A percentile compares a stretch with the other conserved stretches of the same genome.
Conservation (phyloP, 176 grass and related monocot species). For the Triticum aestivum region IWGSC_CS_RefSeq_v2.1 NC_057803.1:583550998-583551497, state of each 20-base stretch:
- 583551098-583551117: neutral
- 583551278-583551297: neutral
- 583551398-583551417: conserved; percentile 70
- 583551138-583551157: neutral
- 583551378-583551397: conserved; percentile 51
- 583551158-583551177: neutral
- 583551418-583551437: conserved; percentile 56
- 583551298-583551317: neutral
- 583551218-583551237: neutral
- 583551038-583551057: neutral
- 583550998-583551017: too few species aligned
- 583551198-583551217: conserved; percentile 13
- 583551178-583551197: neutral
- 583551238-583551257: conserved; percentile 6
- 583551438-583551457: conserved; percentile 64
- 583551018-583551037: neutral
- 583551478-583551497: conserved; percentile 43
- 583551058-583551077: neutral
- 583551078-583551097: neutral
- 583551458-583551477: conserved; percentile 59
- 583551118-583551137: neutral
- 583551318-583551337: neutral
- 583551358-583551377: conserved; percentile 12
- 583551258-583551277: neutral
- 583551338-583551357: neutral